Percentiles rank a stretch among this genome's conserved stretches.
Conservation (phyloP, 2,329 filamentous ascomycete species). For the Cytospora leucostoma region DNA sequence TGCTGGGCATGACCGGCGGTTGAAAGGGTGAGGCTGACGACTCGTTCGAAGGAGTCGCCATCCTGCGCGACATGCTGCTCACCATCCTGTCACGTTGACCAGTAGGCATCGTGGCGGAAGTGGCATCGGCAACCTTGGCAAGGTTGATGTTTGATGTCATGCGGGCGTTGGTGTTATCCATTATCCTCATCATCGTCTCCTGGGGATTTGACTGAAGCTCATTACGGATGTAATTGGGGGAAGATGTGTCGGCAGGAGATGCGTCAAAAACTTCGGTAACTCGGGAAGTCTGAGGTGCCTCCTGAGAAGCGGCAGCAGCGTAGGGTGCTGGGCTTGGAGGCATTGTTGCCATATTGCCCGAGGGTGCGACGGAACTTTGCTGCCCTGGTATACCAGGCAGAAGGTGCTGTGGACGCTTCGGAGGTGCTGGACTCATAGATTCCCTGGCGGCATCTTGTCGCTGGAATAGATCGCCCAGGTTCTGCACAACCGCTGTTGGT, state of each 20-base stretch:
- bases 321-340: slow-evolving; percentile 34
- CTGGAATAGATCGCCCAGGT: slow-evolving; percentile 60
- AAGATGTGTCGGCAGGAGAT: slow-evolving; percentile 46
- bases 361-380: slow-evolving; percentile 33
- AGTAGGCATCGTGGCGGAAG: slow-evolving; percentile 54
- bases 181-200: slow-evolving; percentile 65
- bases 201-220: slow-evolving; percentile 60
- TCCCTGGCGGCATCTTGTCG: slow-evolving; percentile 42
- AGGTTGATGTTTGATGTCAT: slow-evolving; percentile 53
- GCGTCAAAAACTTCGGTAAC: slow-evolving; percentile 64
- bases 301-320: slow-evolving; percentile 41
- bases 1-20: slow-evolving; percentile 30
- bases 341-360: slow-evolving; percentile 36
- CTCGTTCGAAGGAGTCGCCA: slow-evolving; percentile 32
- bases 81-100: slow-evolving; percentile 62
- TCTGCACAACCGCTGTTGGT: slow-evolving; percentile 59
- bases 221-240: slow-evolving; percentile 54
- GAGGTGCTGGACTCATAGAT: slow-evolving; percentile 41
- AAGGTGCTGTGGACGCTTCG: slow-evolving; percentile 56
- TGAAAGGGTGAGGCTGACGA: slow-evolving; percentile 30
- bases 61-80: slow-evolving; percentile 58
- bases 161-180: slow-evolving; percentile 63
- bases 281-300: slow-evolving; percentile 46
- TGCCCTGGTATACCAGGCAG: slow-evolving; percentile 55
- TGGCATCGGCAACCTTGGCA: slow-evolving; percentile 58